Conservation (phyloP, 768 basidiomycete genomes). For the Mycena sanguinolenta region DNA sequence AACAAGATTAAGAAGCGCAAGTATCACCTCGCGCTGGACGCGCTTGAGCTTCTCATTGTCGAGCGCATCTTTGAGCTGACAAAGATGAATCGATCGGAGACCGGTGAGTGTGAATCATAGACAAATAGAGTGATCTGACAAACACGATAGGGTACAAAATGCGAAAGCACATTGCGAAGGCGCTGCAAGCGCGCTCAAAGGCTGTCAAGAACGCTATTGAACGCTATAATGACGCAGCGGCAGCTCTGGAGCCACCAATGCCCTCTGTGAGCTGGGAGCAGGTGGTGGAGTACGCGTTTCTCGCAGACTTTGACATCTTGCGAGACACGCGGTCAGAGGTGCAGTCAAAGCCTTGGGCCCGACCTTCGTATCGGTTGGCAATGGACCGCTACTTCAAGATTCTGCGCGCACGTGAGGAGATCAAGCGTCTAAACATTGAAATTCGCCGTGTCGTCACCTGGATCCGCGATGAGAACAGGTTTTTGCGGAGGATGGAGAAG, state of each 20-base stretch:
- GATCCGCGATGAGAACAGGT: neutral
- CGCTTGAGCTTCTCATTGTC: no score
- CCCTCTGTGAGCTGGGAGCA: constrained; percentile 38
- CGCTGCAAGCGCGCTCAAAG: constrained; percentile 23
- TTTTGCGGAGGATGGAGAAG: neutral
- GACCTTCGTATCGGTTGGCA: no score
- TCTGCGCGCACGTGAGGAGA: neutral
- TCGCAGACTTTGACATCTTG: constrained; percentile 36
- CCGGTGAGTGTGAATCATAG: no score
- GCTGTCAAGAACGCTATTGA: constrained; percentile 29
- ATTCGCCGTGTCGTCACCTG: neutral
- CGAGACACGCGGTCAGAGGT: constrained; percentile 21
- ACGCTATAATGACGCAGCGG: constrained; percentile 27
- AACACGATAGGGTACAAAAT: constrained; percentile 34
- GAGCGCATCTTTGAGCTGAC: no score
- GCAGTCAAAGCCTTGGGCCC: constrained; percentile 15
- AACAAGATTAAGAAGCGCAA: no score
- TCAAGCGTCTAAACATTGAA: neutral
- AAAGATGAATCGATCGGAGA: no score
- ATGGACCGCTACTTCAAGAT: constrained; percentile 32
- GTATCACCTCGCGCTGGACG: no score
- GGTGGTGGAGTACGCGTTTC: constrained; percentile 32
- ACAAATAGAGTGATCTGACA: no score
- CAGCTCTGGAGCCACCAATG: neutral
- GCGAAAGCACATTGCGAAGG: constrained; percentile 36